Percentiles rank a stretch among this genome's conserved stretches.
These are phyloP conservation scores for Juglanconis oblonga DNA, from an alignment of 2,329 filamentous ascomycete genomes.

Conservation along the genomic window DNA sequence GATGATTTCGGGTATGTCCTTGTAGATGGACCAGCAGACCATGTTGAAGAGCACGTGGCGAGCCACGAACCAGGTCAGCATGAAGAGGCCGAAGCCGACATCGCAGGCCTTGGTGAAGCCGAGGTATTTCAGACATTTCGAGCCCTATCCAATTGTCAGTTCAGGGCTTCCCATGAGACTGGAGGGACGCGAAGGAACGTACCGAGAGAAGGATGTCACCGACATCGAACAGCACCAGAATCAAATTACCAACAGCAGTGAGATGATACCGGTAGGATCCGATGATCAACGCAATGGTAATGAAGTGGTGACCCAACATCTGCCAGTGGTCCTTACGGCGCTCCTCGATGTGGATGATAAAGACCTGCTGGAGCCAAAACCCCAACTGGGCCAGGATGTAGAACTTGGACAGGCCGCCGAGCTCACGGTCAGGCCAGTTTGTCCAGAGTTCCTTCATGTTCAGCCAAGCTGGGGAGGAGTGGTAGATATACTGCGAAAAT, in stretches of 20 bases:
- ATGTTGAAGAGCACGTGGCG: constrained; percentile 78
- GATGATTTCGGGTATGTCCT: constrained; percentile 61
- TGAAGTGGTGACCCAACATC: constrained; percentile 92
- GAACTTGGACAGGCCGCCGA: constrained; percentile 73
- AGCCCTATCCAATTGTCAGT: constrained; percentile 53
- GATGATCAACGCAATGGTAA: constrained; percentile 78
- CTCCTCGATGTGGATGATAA: constrained; percentile 93
- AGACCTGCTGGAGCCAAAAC: constrained; percentile 92
- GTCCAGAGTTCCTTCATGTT: constrained; percentile 78
- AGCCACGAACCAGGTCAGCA: constrained; percentile 77
- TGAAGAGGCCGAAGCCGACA: constrained; percentile 78
- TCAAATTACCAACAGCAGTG: constrained; percentile 82
- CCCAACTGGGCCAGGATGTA: constrained; percentile 89
- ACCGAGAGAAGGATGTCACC: constrained; percentile 87
- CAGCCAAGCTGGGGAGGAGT: constrained; percentile 73
- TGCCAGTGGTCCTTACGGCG: constrained; percentile 92
- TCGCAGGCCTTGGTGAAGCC: constrained; percentile 77
- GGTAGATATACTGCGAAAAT: constrained; percentile 68
- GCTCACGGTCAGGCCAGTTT: constrained; percentile 76
- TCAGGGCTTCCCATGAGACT: not conserved
- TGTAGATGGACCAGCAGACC: constrained; percentile 80
- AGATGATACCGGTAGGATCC: constrained; percentile 84
- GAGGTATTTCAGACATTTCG: constrained; percentile 92
- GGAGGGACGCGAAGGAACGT: constrained; percentile 31
- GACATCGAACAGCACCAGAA: constrained; percentile 89